Percentiles rank a stretch among this genome's conserved stretches.
Evolutionary conservation across 2,329 filamentous ascomycete genomes (phyloP).

Genomic region (Leptographium flavum): DNA sequence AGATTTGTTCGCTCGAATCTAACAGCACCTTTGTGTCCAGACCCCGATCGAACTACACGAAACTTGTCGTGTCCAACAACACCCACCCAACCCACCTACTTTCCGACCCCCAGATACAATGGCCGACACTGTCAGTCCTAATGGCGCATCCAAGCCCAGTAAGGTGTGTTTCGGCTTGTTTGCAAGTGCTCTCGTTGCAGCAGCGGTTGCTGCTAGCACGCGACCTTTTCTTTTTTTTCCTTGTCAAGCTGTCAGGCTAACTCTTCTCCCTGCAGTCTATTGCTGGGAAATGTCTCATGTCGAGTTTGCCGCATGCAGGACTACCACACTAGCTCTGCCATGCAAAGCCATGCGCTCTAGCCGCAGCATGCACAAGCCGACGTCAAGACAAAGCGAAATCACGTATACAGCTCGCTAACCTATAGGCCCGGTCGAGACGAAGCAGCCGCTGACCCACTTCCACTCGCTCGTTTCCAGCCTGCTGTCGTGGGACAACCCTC

Average conservation of each 20-base stretch:
- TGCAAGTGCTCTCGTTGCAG: neutral
- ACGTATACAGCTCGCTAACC: neutral
- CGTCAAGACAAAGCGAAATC: neutral
- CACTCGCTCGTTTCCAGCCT: conserved; percentile 58
- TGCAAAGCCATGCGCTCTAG: too few species aligned
- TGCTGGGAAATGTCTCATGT: too few species aligned
- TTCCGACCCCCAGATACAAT: neutral
- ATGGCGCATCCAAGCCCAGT: neutral
- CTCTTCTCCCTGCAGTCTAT: too few species aligned
- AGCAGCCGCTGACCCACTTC: conserved; percentile 51
- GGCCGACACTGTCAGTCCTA: conserved; percentile 1
- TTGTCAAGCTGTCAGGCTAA: too few species aligned
- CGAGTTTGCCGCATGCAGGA: too few species aligned
- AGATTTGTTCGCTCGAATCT: too few species aligned
- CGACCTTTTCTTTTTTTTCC: neutral
- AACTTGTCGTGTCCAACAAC: too few species aligned
- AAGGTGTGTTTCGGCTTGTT: neutral
- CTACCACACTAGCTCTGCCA: too few species aligned
- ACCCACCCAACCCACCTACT: too few species aligned
- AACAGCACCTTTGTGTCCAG: neutral
- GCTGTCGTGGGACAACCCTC: conserved; percentile 54
- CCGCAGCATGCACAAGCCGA: neutral
- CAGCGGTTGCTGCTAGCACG: neutral
- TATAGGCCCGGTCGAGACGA: neutral
- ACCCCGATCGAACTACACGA: neutral